Evolutionary conservation across 805 yeast genomes (phyloP), one percentile per base, ranked within the genome.

Genomic region (Danielia oregonensis): DNA sequence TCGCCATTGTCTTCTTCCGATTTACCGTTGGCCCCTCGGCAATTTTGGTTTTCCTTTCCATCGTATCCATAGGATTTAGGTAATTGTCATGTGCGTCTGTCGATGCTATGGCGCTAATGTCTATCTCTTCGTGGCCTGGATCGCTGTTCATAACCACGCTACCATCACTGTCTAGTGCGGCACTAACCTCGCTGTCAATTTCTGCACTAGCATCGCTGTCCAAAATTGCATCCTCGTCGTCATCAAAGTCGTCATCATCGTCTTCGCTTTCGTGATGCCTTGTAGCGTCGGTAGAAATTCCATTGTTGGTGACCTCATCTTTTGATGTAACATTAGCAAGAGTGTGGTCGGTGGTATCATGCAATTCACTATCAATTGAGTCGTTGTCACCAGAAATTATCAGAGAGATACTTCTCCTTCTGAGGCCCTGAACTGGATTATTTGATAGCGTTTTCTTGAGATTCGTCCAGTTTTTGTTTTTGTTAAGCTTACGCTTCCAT

Each of bases 371-470:
- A 22, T 43, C 46, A 14, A 43, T 38, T 15, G 48, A 44, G 26
- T 29, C 40, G 17, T 39, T 33, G 10, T 38, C 45, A 14, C 25
- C 24, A 1, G 34, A 19, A 13, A 3, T 24, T n/a, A n/a, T n/a
- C 31, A 25, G 24, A 6, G 36, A 31, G 18, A 21, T 15, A n/a
- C n/a, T n/a, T 14, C 35, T 29, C 10, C 25, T 33, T 13, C 37
- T 36, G 12, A 30, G 32, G 3, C 34, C 17, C 23, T 23, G 24
- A 8, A 39, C 26, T n/a, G 44, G 24, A 14, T 22, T 33, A 24
- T 49, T 53, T 6, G 59, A 53, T 22, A 61, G 47, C 3, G 61
- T 40, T 26, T 43, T 54, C 36, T 42, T 52, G 31, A 61, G 43
- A 19, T 48, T 49, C 11, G 51, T 29, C 55, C 58, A 56, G 27